A percentile compares a stretch with the other conserved stretches of the same genome.
Conservation (phyloP, 495 filamentous ascomycete species). For the Penicillium cataractarum region DNA sequence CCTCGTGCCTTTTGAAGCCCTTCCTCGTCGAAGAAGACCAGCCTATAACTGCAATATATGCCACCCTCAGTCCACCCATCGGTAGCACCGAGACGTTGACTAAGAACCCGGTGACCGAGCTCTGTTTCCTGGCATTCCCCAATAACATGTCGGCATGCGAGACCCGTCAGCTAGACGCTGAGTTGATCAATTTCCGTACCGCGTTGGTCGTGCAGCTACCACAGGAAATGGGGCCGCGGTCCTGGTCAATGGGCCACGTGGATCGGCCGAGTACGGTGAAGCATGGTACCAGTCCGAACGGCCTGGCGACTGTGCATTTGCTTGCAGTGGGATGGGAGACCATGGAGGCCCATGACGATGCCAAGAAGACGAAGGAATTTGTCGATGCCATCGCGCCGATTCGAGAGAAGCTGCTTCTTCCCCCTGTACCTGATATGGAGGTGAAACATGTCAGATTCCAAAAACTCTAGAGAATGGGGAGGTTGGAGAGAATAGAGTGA, state of each 20-base stretch:
- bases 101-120: constrained; percentile 46
- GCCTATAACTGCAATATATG: constrained; percentile 30
- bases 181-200: constrained; percentile 39
- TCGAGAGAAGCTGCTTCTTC: constrained; percentile 38
- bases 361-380: constrained; percentile 52
- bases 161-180: constrained; percentile 25
- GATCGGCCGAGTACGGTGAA: constrained; percentile 44
- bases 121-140: constrained; percentile 38
- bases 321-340: constrained; percentile 57
- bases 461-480: constrained; percentile 25
- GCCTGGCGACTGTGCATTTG: constrained; percentile 42
- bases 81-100: constrained; percentile 35
- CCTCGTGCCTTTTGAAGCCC: constrained; percentile 22
- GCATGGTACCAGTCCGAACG: constrained; percentile 40
- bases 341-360: constrained; percentile 53
- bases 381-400: constrained; percentile 40
- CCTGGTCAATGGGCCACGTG: constrained; percentile 48
- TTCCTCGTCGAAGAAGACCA: constrained; percentile 32
- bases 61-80: constrained; percentile 39
- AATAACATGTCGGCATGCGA: constrained; percentile 30
- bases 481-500: background rate
- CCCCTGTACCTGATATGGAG: constrained; percentile 39
- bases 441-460: constrained; percentile 50
- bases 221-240: constrained; percentile 39
- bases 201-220: constrained; percentile 36